These are phyloP conservation scores for Phytophthora citrophthora DNA, from an alignment of 352 stramenopile genomes.

Conservation along the genomic window DNA sequence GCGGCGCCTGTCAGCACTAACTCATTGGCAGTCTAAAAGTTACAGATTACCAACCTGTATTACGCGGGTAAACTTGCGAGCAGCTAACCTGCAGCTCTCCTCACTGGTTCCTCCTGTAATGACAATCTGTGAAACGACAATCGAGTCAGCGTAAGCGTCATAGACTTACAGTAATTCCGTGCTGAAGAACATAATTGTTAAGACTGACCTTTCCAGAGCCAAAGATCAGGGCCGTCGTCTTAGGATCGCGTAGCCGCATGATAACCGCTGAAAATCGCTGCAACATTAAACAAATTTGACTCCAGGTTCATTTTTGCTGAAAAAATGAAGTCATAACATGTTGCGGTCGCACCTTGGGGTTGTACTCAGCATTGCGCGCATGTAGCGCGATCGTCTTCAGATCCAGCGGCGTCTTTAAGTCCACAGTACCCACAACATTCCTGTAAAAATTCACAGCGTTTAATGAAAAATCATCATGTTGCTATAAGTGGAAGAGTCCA, in stretches of 20 bases:
- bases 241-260: slow-evolving; percentile 95
- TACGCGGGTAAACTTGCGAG: slow-evolving; percentile 86
- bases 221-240: slow-evolving; percentile 98
- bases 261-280: slow-evolving; percentile 97
- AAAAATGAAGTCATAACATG: neutral
- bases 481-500: neutral
- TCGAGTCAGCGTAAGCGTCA: slow-evolving; percentile 4
- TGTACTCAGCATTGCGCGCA: slow-evolving; percentile 99
- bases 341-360: slow-evolving; percentile 90
- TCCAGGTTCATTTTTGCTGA: too few relatives aligned
- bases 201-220: slow-evolving; percentile 92
- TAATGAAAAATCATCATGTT: too few relatives aligned
- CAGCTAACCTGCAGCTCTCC: slow-evolving; percentile 82
- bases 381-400: slow-evolving; percentile 97
- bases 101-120: slow-evolving; percentile 87
- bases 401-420: slow-evolving; percentile 95
- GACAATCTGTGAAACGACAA: slow-evolving; percentile 61
- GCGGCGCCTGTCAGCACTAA: neutral
- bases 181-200: neutral
- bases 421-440: slow-evolving; percentile 96
- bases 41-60: slow-evolving; percentile 60
- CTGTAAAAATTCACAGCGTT: slow-evolving; percentile 35
- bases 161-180: neutral
- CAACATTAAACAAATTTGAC: too few relatives aligned
- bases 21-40: too few relatives aligned